These are phyloP conservation scores for Rhynchospora pubera DNA, from an alignment of 176 grass and related monocot species.

Conservation along the genomic window DNA sequence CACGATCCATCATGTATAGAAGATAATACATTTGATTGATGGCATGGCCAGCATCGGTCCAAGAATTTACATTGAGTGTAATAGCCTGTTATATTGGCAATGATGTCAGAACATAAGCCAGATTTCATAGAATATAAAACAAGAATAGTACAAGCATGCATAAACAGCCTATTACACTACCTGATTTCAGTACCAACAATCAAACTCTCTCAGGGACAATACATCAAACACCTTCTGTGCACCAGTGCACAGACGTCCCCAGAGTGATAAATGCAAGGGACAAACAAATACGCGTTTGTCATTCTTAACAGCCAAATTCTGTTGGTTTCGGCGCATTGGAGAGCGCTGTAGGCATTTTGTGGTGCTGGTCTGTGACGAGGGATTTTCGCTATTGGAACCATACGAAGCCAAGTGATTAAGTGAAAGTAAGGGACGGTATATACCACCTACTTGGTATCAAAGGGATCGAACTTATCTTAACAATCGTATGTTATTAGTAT, in stretches of 20 bases:
- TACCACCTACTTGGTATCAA: too few relatives aligned
- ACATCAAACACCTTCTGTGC: background rate
- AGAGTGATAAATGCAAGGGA: background rate
- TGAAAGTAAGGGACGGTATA: too few relatives aligned
- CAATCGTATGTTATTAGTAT: too few relatives aligned
- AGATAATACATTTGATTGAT: constrained; percentile 79
- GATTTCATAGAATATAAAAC: background rate
- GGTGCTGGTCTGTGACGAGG: too few relatives aligned
- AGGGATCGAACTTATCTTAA: too few relatives aligned
- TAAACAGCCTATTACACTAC: background rate
- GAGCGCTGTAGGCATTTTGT: too few relatives aligned
- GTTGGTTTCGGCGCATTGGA: too few relatives aligned
- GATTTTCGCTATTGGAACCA: too few relatives aligned
- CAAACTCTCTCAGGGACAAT: background rate
- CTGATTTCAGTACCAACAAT: background rate
- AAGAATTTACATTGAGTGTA: constrained; percentile 66
- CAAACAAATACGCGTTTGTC: background rate
- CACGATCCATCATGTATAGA: constrained; percentile 78
- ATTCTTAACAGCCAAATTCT: too few relatives aligned
- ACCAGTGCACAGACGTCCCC: background rate
- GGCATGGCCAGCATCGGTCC: constrained; percentile 78
- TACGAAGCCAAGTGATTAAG: too few relatives aligned
- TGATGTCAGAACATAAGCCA: background rate
- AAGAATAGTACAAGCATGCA: background rate
- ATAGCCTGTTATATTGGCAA: constrained; percentile 36